Percentiles rank a stretch among this genome's conserved stretches.
These are phyloP conservation scores for Linum usitatissimum DNA, from an alignment of 345 rosid genomes.

Conservation along the genomic window DNA sequence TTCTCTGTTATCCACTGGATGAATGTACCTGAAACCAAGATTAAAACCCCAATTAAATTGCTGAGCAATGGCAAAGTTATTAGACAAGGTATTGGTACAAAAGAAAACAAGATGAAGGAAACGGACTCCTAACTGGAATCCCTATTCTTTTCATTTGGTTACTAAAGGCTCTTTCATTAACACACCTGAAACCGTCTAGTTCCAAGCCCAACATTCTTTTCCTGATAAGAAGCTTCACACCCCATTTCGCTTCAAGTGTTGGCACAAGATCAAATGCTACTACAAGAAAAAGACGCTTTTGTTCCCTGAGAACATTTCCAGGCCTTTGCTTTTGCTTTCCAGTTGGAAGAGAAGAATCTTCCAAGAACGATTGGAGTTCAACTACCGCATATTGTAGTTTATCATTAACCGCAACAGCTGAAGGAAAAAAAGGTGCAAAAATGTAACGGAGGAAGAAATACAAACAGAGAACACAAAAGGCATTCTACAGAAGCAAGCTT, in stretches of 20 bases:
- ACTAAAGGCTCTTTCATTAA: slow-evolving; percentile 7
- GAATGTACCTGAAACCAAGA: slow-evolving; percentile 57
- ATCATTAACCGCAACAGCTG: slow-evolving; percentile 95
- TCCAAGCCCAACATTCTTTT: slow-evolving; percentile 63
- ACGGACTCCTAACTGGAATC: too few species aligned
- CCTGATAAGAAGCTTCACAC: slow-evolving; percentile 48
- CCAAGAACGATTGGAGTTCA: slow-evolving; percentile 41
- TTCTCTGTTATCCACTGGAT: slow-evolving; percentile 57
- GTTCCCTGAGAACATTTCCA: slow-evolving; percentile 60
- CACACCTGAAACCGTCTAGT: slow-evolving; percentile 89
- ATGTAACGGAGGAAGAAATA: not conserved
- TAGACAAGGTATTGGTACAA: not conserved
- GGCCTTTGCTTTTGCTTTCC: slow-evolving; percentile 37
- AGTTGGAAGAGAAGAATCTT: slow-evolving; percentile 29
- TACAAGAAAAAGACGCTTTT: slow-evolving; percentile 44
- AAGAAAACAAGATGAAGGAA: too few species aligned
- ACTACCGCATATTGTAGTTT: slow-evolving; percentile 83
- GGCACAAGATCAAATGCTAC: slow-evolving; percentile 85
- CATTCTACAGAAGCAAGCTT: not conserved
- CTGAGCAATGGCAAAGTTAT: not conserved
- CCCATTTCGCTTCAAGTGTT: slow-evolving; percentile 73
- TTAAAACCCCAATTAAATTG: slow-evolving; percentile 5
- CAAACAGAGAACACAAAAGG: not conserved
- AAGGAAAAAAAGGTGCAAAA: slow-evolving; percentile 10
- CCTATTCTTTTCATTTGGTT: not conserved